Conservation (phyloP, 805 yeast genomes). For the Candida verbasci region DNA sequence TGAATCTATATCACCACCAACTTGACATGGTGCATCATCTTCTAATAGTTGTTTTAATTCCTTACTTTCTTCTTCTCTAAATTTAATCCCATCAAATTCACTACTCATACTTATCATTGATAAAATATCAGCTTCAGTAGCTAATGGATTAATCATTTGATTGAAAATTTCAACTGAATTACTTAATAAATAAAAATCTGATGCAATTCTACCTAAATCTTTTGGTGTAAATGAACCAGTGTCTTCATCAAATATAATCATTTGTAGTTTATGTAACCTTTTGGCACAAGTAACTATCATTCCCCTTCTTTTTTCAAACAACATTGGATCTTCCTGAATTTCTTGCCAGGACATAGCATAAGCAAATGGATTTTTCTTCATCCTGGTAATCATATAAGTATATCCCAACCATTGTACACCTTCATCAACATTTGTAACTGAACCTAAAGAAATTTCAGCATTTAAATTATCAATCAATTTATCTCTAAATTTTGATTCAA, state of each 20-base stretch:
- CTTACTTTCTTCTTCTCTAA: slow-evolving; percentile 78
- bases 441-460: slow-evolving; percentile 94
- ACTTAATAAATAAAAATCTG: slow-evolving; percentile 84
- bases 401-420: slow-evolving; percentile 98
- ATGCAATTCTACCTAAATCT: slow-evolving; percentile 90
- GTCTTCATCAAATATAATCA: slow-evolving; percentile 88
- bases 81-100: slow-evolving; percentile 87
- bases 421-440: slow-evolving; percentile 90
- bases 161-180: slow-evolving; percentile 88
- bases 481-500: slow-evolving; percentile 76
- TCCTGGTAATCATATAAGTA: slow-evolving; percentile 88
- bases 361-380: slow-evolving; percentile 89
- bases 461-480: slow-evolving; percentile 88
- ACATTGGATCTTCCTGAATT: slow-evolving; percentile 73
- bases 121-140: slow-evolving; percentile 88
- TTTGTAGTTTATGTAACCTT: slow-evolving; percentile 78
- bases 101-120: slow-evolving; percentile 88
- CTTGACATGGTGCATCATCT: slow-evolving; percentile 67
- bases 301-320: slow-evolving; percentile 67
- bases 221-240: slow-evolving; percentile 77
- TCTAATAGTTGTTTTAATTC: slow-evolving; percentile 67
- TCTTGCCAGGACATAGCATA: slow-evolving; percentile 91
- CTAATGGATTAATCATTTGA: slow-evolving; percentile 73
- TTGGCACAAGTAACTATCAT: slow-evolving; percentile 80
- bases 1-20: slow-evolving; percentile 70